Percentiles rank a stretch among this genome's conserved stretches.
Evolutionary conservation across 2,329 filamentous ascomycete genomes (phyloP).

Genomic region (Phoma herbarum): DNA sequence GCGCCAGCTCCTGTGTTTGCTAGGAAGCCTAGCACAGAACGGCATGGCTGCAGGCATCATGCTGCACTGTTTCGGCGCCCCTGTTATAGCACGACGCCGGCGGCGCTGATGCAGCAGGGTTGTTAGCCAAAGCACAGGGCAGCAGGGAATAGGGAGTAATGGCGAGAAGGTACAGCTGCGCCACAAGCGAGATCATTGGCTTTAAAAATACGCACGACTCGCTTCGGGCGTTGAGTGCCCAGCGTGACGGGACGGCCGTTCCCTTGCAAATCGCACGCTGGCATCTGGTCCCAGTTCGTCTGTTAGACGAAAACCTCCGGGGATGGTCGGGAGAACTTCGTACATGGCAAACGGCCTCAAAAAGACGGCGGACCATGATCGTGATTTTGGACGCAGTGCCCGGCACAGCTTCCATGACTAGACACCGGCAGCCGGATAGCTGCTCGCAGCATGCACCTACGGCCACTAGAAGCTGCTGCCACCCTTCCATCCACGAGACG

Average conservation of each 20-base stretch:
- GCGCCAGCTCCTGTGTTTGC: constrained; percentile 32
- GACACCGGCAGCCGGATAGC: constrained; percentile 11
- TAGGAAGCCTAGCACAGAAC: constrained; percentile 28
- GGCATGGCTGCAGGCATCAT: constrained; percentile 30
- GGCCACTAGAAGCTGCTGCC: constrained; percentile 34
- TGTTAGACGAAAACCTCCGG: constrained; percentile 2
- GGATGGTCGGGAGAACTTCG: constrained; percentile 21
- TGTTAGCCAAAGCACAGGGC: constrained; percentile 24
- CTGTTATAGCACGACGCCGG: constrained; percentile 27
- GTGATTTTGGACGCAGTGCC: not conserved
- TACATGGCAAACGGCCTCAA: constrained; percentile 5
- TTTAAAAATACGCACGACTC: constrained; percentile 28
- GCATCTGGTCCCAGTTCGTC: constrained; percentile 16
- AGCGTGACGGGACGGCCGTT: constrained; percentile 32
- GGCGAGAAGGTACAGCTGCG: constrained; percentile 21
- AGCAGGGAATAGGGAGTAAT: constrained; percentile 34
- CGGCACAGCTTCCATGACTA: constrained; percentile 18
- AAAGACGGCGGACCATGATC: not conserved
- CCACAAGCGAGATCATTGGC: constrained; percentile 28
- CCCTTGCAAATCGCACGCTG: constrained; percentile 28
- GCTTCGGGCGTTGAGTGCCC: constrained; percentile 19
- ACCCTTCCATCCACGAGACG: constrained; percentile 21
- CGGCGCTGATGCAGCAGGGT: constrained; percentile 28
- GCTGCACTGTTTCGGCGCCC: constrained; percentile 33
- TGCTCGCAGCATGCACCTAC: constrained; percentile 20